These are phyloP conservation scores for Naganishia kalamii DNA, from an alignment of 768 basidiomycete species.

Conservation along the genomic window DNA sequence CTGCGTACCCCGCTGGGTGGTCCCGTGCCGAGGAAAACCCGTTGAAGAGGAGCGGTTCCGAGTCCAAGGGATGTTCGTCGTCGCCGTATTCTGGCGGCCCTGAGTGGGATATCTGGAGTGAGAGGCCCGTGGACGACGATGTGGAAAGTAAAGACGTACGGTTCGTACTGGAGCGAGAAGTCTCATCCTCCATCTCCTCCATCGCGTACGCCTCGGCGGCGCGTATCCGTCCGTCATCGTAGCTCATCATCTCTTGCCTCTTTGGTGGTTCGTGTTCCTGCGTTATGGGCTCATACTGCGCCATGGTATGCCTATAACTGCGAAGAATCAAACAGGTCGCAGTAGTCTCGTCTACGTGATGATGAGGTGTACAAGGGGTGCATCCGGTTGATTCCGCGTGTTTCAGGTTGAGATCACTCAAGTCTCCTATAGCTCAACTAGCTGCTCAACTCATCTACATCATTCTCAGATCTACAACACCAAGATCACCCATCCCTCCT, in stretches of 20 bases:
- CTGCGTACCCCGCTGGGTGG: not conserved
- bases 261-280: no score
- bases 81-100: not conserved
- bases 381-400: not conserved
- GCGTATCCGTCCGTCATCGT: not conserved
- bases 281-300: no score
- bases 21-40: not conserved
- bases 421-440: no score
- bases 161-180: not conserved
- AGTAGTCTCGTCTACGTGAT: no score
- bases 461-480: no score
- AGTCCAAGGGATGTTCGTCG: not conserved
- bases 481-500: not conserved
- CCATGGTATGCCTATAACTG: no score
- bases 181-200: not conserved
- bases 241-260: no score
- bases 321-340: no score
- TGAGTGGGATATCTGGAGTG: not conserved
- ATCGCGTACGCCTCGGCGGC: not conserved
- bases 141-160: not conserved
- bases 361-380: not conserved
- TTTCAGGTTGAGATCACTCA: not conserved
- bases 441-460: no score
- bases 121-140: not conserved
- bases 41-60: constrained; percentile 2